phyloP scores from a whole-genome alignment of 768 basidiomycete genomes.

The Termitomyces sp. region DNA sequence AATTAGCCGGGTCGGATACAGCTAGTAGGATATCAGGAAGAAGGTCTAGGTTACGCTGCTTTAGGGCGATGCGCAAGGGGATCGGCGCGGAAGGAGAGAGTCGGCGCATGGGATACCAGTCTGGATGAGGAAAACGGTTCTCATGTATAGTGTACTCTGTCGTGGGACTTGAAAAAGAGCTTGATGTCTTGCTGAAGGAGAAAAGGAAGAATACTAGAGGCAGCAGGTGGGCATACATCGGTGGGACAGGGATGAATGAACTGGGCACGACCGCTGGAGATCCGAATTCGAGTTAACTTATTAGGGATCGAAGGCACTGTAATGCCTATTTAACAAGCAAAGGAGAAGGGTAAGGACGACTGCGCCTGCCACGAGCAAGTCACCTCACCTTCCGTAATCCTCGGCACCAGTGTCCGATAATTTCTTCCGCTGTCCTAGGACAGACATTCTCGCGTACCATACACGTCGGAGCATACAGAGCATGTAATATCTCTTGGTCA shows the following conservation, averaged over 20 bases:
- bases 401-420: not conserved
- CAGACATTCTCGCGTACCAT: no score
- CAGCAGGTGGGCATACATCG: not conserved
- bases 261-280: not conserved
- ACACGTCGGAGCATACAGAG: no score
- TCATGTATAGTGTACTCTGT: conserved; percentile 26
- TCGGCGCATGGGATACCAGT: not conserved
- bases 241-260: not conserved
- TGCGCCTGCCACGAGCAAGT: not conserved
- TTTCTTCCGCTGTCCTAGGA: no score
- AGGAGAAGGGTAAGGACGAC: not conserved
- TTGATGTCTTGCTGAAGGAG: not conserved
- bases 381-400: not conserved
- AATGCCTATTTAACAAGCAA: not conserved
- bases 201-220: not conserved
- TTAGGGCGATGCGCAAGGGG: conserved; percentile 34
- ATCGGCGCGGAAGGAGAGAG: not conserved
- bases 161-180: not conserved
- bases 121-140: conserved; percentile 20
- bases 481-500: no score
- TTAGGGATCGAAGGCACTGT: not conserved
- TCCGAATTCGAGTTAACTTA: not conserved
- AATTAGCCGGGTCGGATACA: conserved; percentile 11
- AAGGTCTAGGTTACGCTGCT: conserved; percentile 30
- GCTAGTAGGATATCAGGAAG: conserved; percentile 30